Evolutionary conservation across 2,329 filamentous ascomycete genomes (phyloP).

Genomic region (Talaromyces sp.): DNA sequence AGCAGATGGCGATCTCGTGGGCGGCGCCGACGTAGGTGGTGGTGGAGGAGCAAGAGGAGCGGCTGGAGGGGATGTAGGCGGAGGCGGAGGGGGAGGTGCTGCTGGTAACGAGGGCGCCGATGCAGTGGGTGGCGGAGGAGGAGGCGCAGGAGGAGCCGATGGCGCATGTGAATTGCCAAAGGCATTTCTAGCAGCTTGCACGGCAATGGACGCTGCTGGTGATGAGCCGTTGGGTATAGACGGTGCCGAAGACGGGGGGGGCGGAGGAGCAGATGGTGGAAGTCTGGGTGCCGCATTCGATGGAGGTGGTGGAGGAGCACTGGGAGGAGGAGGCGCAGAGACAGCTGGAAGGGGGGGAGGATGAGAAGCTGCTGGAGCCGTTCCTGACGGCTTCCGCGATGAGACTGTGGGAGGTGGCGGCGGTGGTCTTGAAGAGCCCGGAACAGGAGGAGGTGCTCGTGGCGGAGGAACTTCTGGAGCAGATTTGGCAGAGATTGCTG

Average conservation of each 20-base stretch:
- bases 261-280: slow-evolving; percentile 31
- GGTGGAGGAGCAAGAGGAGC: slow-evolving; percentile 27
- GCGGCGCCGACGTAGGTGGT: slow-evolving; percentile 34
- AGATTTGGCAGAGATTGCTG: slow-evolving; percentile 51
- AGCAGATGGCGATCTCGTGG: slow-evolving; percentile 36
- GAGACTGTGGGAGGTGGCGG: slow-evolving; percentile 45
- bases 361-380: slow-evolving; percentile 39
- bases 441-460: slow-evolving; percentile 65
- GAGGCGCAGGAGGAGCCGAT: slow-evolving; percentile 38
- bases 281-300: slow-evolving; percentile 35
- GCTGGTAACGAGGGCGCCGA: slow-evolving; percentile 44
- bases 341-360: slow-evolving; percentile 36
- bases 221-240: slow-evolving; percentile 34
- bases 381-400: slow-evolving; percentile 51
- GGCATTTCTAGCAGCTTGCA: slow-evolving; percentile 55
- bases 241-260: slow-evolving; percentile 29
- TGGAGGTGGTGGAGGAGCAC: slow-evolving; percentile 38
- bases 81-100: slow-evolving; percentile 42
- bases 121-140: slow-evolving; percentile 26
- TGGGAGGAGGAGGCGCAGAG: slow-evolving; percentile 38
- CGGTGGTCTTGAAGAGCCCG: slow-evolving; percentile 41
- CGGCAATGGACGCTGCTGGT: slow-evolving; percentile 47
- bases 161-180: slow-evolving; percentile 44
- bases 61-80: slow-evolving; percentile 38
- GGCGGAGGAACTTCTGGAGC: slow-evolving; percentile 37